Base-by-base conservation (phyloP, 2,329 filamentous ascomycete genomes). In the Penicillium sp. region DNA sequence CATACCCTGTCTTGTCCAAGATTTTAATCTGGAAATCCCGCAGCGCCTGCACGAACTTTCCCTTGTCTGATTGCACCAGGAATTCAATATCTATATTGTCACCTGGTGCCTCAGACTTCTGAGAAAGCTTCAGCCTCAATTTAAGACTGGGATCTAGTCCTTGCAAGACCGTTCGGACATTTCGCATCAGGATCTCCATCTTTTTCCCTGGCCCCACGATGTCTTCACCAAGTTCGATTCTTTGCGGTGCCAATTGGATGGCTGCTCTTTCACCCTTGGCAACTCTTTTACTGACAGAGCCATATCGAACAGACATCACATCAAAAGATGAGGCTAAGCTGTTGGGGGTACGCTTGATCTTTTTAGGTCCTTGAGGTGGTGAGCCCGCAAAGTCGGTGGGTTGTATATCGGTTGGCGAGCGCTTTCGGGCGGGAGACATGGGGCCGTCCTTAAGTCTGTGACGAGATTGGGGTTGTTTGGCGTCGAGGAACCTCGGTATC, bases 341-440 rank as follows among this genome's bases (percentile, higher is more conserved):
- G 9, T 48, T 51, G 18, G 47, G 42, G 22, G 46, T 53, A 42
- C 30, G 30, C 41, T 51, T 56, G 40, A 13, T 33, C 36, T 54
- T 59, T 20, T 61, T 62, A 5, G 46, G 44, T 6, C 45, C 47
- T 42, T 60, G 47, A 7, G 39, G 33, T n/a, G 60, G 52, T 0
- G 57, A 54, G 5, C 49, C 39, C 3, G 50, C 47, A 42, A 73
- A 71, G 6, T 58, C 46, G 4, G 68, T 69, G 1, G 61, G 63
- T 16, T 50, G 60, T 45, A 73, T 71, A 53, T 73, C 65, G n/a
- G 64, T 62, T 4, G 66, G 63, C 5, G 69, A 70, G 8, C 61
- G 54, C 44, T 51, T 52, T 28, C 54, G 60, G 38, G 40, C 43
- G 14, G 42, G 42, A 24, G 42, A 43, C 20, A 53, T 27, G 10